Conservation (phyloP, 164 flowering plant genomes). For the Annona cherimola region DNA sequence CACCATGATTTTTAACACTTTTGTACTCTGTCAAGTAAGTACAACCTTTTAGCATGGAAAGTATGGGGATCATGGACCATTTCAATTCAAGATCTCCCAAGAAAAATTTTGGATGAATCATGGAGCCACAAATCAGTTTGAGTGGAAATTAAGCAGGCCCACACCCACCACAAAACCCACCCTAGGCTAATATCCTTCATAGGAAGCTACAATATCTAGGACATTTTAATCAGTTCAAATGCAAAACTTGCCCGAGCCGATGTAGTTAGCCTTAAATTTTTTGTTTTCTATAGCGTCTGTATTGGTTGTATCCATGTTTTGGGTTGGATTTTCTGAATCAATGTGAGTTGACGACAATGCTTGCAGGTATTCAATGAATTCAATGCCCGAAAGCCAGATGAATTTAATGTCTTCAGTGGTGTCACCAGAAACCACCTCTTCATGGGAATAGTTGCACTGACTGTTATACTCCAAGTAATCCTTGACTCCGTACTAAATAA, state of each 20-base stretch:
- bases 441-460: conserved; percentile 56
- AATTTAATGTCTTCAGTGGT: conserved; percentile 67
- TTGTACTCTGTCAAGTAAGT: conserved; percentile 86
- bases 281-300: neutral
- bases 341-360: neutral
- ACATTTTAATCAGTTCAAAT: neutral
- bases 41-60: neutral
- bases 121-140: neutral
- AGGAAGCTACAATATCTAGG: neutral
- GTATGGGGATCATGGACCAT: too few relatives aligned
- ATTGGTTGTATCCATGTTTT: neutral
- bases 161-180: neutral
- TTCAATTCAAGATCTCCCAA: neutral
- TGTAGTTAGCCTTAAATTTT: neutral
- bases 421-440: conserved; percentile 66
- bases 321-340: neutral
- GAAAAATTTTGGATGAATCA: neutral
- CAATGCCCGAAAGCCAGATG: conserved; percentile 94
- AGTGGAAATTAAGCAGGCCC: neutral
- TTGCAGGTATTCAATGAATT: conserved; percentile 81
- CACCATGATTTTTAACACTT: conserved; percentile 84
- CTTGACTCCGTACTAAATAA: neutral
- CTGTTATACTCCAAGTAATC: conserved; percentile 68
- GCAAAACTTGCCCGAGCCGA: neutral
- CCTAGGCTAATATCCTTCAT: neutral